Conservation (phyloP, 2,329 filamentous ascomycete species). For the Ophioceras dolichostomum region DNA sequence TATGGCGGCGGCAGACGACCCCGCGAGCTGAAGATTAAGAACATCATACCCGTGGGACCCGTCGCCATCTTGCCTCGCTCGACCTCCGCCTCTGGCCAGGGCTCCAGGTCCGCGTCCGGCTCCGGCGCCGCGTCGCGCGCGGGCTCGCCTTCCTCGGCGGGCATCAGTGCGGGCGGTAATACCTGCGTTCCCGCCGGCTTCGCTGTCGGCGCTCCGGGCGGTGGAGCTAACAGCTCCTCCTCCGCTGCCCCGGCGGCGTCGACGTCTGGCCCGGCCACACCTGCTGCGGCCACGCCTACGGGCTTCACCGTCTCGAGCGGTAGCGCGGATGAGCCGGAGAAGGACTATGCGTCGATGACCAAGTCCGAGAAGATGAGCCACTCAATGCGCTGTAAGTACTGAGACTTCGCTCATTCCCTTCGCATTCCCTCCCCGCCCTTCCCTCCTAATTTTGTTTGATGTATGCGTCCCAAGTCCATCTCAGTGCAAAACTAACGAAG, state of each 20-base stretch:
- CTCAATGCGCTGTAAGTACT: slow-evolving; percentile 48
- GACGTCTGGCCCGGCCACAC: too few relatives aligned
- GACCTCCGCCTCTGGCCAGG: slow-evolving; percentile 1
- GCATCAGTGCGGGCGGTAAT: too few relatives aligned
- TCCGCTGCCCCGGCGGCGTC: slow-evolving; percentile 1
- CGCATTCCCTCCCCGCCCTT: background rate
- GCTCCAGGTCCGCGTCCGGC: too few relatives aligned
- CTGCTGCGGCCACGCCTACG: slow-evolving; percentile 15
- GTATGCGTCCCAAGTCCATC: too few relatives aligned
- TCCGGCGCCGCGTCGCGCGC: slow-evolving; percentile 2
- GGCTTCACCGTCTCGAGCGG: too few relatives aligned
- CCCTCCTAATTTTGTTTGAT: background rate
- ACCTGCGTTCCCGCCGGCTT: too few relatives aligned
- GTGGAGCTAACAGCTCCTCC: too few relatives aligned
- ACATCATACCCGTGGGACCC: slow-evolving; percentile 1
- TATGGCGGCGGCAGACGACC: slow-evolving; percentile 4
- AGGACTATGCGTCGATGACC: slow-evolving; percentile 49
- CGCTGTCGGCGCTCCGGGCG: too few relatives aligned
- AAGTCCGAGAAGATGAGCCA: slow-evolving; percentile 56
- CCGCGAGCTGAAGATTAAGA: slow-evolving; percentile 7
- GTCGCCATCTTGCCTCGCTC: background rate
- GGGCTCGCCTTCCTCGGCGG: background rate
- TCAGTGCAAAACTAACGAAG: too few relatives aligned
- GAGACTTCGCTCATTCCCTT: background rate
- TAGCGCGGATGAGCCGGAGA: slow-evolving; percentile 26